A percentile compares a stretch with the other conserved stretches of the same genome.
Evolutionary conservation across 164 flowering plant genomes (phyloP).

Genomic region (Aristolochia californica): DNA sequence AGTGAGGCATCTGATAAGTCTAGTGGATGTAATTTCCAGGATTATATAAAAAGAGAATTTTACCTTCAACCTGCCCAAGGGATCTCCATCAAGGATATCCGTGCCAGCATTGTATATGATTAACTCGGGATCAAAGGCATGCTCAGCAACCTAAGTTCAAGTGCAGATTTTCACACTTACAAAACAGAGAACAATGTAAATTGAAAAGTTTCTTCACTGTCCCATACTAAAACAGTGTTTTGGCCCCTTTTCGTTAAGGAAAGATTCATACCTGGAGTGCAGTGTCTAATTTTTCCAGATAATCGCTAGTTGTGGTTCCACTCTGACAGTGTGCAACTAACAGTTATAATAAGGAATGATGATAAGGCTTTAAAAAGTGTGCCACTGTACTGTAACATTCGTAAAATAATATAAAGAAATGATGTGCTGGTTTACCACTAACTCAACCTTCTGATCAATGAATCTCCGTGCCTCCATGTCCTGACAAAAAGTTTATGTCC

Average conservation of each 20-base stretch:
- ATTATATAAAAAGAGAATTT: not conserved
- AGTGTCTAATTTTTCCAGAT: conserved; percentile 52
- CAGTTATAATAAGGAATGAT: not conserved
- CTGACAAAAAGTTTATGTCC: conserved; percentile 19
- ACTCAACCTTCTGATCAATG: conserved; percentile 77
- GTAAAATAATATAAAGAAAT: too few relatives aligned
- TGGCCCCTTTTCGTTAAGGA: not conserved
- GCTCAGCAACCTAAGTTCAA: conserved; percentile 46
- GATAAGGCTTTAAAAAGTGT: too few relatives aligned
- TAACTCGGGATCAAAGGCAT: conserved; percentile 62
- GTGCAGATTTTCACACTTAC: not conserved
- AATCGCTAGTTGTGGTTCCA: conserved; percentile 71
- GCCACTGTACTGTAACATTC: too few relatives aligned
- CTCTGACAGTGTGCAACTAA: conserved; percentile 32
- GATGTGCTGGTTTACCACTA: conserved; percentile 29
- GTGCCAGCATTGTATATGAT: conserved; percentile 91
- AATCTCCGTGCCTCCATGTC: conserved; percentile 62
- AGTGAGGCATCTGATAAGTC: too few relatives aligned
- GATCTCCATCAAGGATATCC: conserved; percentile 91
- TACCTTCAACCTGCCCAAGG: conserved; percentile 81
- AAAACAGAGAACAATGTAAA: too few relatives aligned
- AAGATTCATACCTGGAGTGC: conserved; percentile 65
- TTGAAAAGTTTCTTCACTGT: too few relatives aligned
- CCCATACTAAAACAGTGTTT: too few relatives aligned
- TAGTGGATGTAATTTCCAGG: too few relatives aligned